Evolutionary conservation across 2,329 filamentous ascomycete species (phyloP), one percentile per base, ranked within the genome.

Genomic region (Trichoderma guizhouense): DNA sequence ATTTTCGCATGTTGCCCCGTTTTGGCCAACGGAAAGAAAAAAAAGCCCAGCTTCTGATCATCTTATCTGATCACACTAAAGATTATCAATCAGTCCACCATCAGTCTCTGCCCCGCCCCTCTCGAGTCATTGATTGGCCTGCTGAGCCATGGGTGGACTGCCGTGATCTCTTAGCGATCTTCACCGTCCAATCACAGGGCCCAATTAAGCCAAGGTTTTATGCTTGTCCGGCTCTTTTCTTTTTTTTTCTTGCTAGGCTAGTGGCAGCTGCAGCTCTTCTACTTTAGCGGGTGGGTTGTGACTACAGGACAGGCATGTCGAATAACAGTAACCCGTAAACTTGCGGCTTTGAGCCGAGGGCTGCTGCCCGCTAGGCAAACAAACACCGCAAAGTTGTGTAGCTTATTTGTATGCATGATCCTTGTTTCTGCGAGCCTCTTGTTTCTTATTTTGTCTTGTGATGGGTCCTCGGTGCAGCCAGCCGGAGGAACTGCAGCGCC

Each of bases 71-170:
- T 67, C 28, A 51, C 30, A 32, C 69, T 67, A 67, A 26, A 11
- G 30, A 30, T 69, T 69, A 68, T 72, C 71, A 69, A 72, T 72
- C 64, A 66, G 51, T 61, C 64, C 63, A 72, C 39, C 71, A 64
- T 60, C 34, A 58, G 51, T 53, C 39, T 18, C 24, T 24, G 57
- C 58, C 62, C 53, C 53, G n/a, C 47, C 1, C 30, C 18, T 14
- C 7, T 8, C 6, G 11, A 15, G 11, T 34, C 34, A n/a, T 15
- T 24, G 3, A 72, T 62, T 72, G 63, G 70, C 26, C 39, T 1
- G 32, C 15, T 30, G 18, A 5, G 15, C 21, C n/a, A 8, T n/a
- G 5, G 34, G 32, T 67, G 64, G 51, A 57, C 26, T 51, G 15
- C 14, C 51, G 26, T 58, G 57, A 63, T 53, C 51, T 39, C 51